Conservation (phyloP, 306 rosid species). For the Sesbania bispinosa region DNA sequence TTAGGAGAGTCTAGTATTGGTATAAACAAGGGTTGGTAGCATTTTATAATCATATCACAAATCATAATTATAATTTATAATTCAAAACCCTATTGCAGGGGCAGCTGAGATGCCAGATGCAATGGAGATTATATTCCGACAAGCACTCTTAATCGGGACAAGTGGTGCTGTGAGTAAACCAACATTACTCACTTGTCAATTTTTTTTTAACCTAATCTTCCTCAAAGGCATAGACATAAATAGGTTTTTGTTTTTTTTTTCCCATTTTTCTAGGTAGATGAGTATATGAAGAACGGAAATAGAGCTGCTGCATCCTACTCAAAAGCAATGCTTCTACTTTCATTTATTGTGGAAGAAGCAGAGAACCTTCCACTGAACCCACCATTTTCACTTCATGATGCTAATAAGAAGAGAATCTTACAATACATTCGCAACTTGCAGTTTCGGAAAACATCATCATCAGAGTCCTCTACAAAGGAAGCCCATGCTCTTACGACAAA, state of each 20-base stretch:
- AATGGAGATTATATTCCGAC: constrained; percentile 55
- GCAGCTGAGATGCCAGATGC: constrained; percentile 75
- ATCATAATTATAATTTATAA: too few relatives aligned
- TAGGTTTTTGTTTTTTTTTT: background rate
- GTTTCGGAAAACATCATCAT: constrained; percentile 37
- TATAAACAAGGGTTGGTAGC: too few relatives aligned
- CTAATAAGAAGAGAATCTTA: constrained; percentile 59
- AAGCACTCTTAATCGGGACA: constrained; percentile 46
- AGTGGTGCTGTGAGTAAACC: constrained; percentile 68
- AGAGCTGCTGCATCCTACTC: constrained; percentile 66
- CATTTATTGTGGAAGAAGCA: constrained; percentile 78
- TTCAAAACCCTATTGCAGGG: constrained; percentile 29
- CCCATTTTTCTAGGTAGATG: constrained; percentile 61
- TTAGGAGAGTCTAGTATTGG: too few relatives aligned
- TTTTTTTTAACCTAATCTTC: background rate
- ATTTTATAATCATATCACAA: too few relatives aligned
- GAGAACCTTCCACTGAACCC: constrained; percentile 66
- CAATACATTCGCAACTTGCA: constrained; percentile 57
- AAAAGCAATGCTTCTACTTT: constrained; percentile 75
- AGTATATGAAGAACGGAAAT: constrained; percentile 55
- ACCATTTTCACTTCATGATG: constrained; percentile 55
- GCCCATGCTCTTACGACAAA: constrained; percentile 16
- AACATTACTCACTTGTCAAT: background rate
- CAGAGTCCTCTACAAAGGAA: constrained; percentile 41
- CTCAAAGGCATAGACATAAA: background rate